These are phyloP conservation scores for Royoungia palumana DNA, from an alignment of 768 basidiomycete species.

Conservation along the genomic window DNA sequence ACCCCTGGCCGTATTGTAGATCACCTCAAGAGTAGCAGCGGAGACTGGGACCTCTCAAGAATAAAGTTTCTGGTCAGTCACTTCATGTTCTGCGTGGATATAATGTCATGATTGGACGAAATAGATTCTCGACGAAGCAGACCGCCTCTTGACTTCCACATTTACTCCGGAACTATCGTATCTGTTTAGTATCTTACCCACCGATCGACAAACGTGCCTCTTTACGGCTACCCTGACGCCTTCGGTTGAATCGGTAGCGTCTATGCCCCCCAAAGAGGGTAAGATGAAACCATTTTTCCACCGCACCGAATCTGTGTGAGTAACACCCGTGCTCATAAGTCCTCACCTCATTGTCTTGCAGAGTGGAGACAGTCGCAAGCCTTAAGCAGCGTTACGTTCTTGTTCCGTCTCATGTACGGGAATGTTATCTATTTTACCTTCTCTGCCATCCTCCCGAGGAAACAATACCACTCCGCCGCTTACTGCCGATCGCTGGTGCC, in stretches of 20 bases:
- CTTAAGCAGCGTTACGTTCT: slow-evolving; percentile 88
- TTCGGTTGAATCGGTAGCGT: slow-evolving; percentile 75
- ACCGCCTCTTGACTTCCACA: slow-evolving; percentile 83
- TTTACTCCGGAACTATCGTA: slow-evolving; percentile 83
- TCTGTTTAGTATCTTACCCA: slow-evolving; percentile 74
- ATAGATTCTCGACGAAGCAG: slow-evolving; percentile 95
- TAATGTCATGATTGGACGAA: not conserved
- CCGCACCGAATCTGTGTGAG: slow-evolving; percentile 69
- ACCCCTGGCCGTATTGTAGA: slow-evolving; percentile 96
- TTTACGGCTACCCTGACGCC: slow-evolving; percentile 95
- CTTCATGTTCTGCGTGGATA: not conserved
- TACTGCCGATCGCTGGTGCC: slow-evolving; percentile 47
- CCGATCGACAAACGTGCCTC: slow-evolving; percentile 89
- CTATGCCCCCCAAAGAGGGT: slow-evolving; percentile 69
- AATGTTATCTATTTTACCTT: slow-evolving; percentile 86
- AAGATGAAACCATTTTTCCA: slow-evolving; percentile 88
- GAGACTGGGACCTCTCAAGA: slow-evolving; percentile 79
- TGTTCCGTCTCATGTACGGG: slow-evolving; percentile 91
- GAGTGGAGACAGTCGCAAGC: slow-evolving; percentile 85
- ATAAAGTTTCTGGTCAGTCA: slow-evolving; percentile 75
- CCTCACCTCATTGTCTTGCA: slow-evolving; percentile 28
- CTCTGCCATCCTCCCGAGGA: slow-evolving; percentile 86
- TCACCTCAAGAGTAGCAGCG: slow-evolving; percentile 70
- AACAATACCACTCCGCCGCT: slow-evolving; percentile 62
- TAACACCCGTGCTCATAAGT: not conserved